These are phyloP conservation scores for Sonneratia alba DNA, from an alignment of 345 rosid genomes.

Conservation along the genomic window DNA sequence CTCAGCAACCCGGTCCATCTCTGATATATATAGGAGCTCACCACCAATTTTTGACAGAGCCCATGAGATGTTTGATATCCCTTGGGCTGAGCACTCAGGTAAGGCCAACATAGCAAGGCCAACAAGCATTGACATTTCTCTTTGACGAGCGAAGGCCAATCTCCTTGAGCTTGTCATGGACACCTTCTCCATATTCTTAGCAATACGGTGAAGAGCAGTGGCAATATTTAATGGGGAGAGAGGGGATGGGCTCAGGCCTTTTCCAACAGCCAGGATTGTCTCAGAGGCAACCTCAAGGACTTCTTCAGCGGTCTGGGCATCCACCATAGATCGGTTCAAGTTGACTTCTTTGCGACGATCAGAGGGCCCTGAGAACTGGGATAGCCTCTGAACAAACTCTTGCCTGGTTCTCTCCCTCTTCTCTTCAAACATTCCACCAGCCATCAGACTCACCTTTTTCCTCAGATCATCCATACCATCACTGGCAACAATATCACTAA, in stretches of 20 bases:
- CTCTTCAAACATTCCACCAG: constrained; percentile 63
- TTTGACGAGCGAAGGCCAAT: constrained; percentile 66
- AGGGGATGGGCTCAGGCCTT: constrained; percentile 83
- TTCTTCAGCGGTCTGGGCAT: constrained; percentile 75
- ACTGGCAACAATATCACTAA: constrained; percentile 13
- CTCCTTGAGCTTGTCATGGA: constrained; percentile 61
- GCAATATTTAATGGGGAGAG: constrained; percentile 79
- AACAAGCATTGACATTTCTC: constrained; percentile 91
- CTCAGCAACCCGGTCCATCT: constrained; percentile 96
- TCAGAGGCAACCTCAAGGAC: constrained; percentile 62
- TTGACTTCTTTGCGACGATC: constrained; percentile 68
- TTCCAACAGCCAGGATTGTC: constrained; percentile 67
- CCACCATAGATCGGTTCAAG: constrained; percentile 60
- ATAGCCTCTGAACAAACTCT: constrained; percentile 57
- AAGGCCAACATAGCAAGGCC: constrained; percentile 73
- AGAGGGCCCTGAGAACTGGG: constrained; percentile 65
- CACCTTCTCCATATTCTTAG: constrained; percentile 91
- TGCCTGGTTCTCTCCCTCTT: constrained; percentile 52
- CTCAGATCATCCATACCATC: constrained; percentile 29
- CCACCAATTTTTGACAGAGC: constrained; percentile 87
- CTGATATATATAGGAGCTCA: constrained; percentile 76
- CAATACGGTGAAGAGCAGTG: constrained; percentile 79
- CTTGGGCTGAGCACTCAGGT: constrained; percentile 90
- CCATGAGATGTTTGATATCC: constrained; percentile 86
- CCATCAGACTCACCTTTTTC: constrained; percentile 44